phyloP scores from a whole-genome alignment of 2,329 filamentous ascomycete species.

The Thelonectria discophora region DNA sequence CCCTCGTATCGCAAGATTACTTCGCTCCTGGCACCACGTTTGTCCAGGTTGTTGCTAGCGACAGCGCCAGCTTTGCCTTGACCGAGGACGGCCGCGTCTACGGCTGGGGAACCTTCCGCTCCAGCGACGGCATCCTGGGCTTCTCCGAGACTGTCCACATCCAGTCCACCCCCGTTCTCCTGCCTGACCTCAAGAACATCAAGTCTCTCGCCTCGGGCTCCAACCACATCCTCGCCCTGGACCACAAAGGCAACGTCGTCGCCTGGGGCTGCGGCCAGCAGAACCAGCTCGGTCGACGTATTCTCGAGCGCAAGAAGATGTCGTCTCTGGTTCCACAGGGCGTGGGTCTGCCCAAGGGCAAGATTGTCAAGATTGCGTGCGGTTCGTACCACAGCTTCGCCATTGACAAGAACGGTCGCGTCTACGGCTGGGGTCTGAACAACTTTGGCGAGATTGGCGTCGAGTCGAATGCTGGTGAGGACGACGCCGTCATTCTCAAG shows the following conservation, averaged over 20 bases:
- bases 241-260: conserved; percentile 69
- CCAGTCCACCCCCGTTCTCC: conserved; percentile 61
- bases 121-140: conserved; percentile 69
- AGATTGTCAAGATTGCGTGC: conserved; percentile 63
- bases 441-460: conserved; percentile 84
- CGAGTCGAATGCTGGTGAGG: conserved; percentile 60
- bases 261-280: conserved; percentile 80
- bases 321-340: conserved; percentile 67
- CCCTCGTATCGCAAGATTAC: conserved; percentile 63
- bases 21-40: conserved; percentile 70
- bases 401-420: conserved; percentile 72
- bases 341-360: conserved; percentile 66
- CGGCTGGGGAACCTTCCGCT: conserved; percentile 85
- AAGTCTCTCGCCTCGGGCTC: conserved; percentile 70
- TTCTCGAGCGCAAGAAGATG: conserved; percentile 71
- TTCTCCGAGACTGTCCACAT: conserved; percentile 64
- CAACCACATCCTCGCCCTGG: conserved; percentile 76
- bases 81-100: conserved; percentile 80
- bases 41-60: conserved; percentile 72
- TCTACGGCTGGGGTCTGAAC: conserved; percentile 88
- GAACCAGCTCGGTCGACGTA: conserved; percentile 66
- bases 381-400: conserved; percentile 88
- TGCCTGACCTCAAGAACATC: conserved; percentile 73
- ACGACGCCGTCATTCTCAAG: conserved; percentile 74
- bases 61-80: conserved; percentile 79